Evolutionary conservation across 1,284 basidiomycete species (phyloP), one percentile per base, ranked within the genome.

Genomic region (Polyporus tsugae): DNA sequence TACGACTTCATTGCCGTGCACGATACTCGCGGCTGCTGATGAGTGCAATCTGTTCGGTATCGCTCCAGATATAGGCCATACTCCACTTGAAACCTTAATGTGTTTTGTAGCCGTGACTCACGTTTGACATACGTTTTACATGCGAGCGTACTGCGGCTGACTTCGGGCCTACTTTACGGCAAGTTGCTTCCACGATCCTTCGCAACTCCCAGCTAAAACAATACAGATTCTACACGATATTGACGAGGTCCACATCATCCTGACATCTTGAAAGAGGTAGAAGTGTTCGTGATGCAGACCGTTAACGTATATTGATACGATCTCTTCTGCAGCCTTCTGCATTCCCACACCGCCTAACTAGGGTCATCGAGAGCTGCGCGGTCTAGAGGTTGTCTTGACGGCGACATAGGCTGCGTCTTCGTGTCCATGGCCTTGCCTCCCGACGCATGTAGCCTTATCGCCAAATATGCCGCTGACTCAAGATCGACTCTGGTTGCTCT

Each of bases 381-480:
- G 29, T 55, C 63, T 44, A 15, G 65, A 67, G 71, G 68, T 72
- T 15, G 33, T 19, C 57, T 53, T 66, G 15, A 72, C 9, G 11
- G 33, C 17, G 17, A 19, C 2, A n/a, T 29, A 71, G 67, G 66
- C 22, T 4, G 15, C 33, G 13, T 59, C 65, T 66, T 60, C 38
- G 59, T 36, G 65, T 70, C 57, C 66, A 90, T 89, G 89, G 85
- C 86, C 75, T 76, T 88, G 70, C 85, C 88, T 69, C 79, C 83
- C 75, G 88, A 90, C 80, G 83, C 82, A 62, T 88, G 86, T 80
- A 83, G 82, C 77, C 83, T 83, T 72, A 85, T 91, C 74, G 84
- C 86, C 59, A 82, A 82, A 73, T 76, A 85, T 78, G 82, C 88
- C 70, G 80, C 78, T 63, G 65, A 67, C 55, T 85, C 77, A 72